Conservation (phyloP, 176 grass and related monocot species). For the Eragrostis nindensis region DNA sequence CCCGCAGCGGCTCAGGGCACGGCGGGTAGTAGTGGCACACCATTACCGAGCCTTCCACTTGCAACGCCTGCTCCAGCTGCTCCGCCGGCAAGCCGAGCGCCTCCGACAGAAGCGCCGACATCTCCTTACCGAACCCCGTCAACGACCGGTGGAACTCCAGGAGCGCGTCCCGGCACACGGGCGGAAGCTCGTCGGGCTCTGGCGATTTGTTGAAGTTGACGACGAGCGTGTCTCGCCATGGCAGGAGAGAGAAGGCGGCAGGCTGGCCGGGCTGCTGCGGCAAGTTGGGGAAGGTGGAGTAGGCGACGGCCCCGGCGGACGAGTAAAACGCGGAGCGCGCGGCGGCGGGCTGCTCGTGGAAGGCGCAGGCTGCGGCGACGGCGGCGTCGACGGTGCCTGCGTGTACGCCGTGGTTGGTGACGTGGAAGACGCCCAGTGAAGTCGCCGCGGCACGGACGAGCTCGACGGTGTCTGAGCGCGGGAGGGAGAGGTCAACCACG, state of each 20-base stretch:
- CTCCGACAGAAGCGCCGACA: constrained; percentile 46
- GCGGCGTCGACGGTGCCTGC: constrained; percentile 8
- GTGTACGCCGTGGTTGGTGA: constrained; percentile 46
- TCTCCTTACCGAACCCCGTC: constrained; percentile 23
- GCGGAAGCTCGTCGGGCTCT: constrained; percentile 30
- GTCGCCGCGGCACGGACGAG: constrained; percentile 38
- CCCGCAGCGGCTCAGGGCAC: constrained; percentile 47
- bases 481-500: constrained; percentile 32
- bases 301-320: constrained; percentile 11
- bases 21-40: constrained; percentile 66
- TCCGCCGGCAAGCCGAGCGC: constrained; percentile 37
- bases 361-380: constrained; percentile 38
- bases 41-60: constrained; percentile 41
- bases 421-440: constrained; percentile 52
- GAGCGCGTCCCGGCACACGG: constrained; percentile 26
- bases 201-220: constrained; percentile 6
- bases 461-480: background rate
- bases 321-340: constrained; percentile 42
- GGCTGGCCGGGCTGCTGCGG: constrained; percentile 5
- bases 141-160: constrained; percentile 27
- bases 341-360: constrained; percentile 52
- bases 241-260: background rate
- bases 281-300: constrained; percentile 43
- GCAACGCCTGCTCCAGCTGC: constrained; percentile 35
- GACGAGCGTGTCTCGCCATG: constrained; percentile 50